Conservation (phyloP, 2,329 filamentous ascomycete species). For the Cadophora sp. region DNA sequence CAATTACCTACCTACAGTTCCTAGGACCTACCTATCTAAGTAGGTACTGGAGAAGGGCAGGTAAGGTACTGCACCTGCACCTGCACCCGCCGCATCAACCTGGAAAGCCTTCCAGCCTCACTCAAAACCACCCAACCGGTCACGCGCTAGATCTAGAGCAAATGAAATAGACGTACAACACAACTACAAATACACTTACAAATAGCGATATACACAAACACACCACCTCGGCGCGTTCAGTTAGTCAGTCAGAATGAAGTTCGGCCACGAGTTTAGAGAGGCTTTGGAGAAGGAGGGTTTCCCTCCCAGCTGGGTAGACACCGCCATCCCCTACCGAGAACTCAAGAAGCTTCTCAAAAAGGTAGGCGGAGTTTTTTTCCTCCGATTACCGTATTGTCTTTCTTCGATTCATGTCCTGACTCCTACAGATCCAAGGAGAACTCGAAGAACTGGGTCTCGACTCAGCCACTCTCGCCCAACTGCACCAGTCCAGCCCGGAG, state of each 20-base stretch:
- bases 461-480: constrained; percentile 69
- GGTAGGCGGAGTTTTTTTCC: constrained; percentile 50
- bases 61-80: too few species aligned
- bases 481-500: constrained; percentile 52
- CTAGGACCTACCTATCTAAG: too few species aligned
- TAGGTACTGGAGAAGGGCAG: too few species aligned
- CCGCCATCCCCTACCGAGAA: constrained; percentile 82
- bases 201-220: neutral
- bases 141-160: constrained; percentile 9
- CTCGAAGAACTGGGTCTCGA: constrained; percentile 75
- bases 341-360: constrained; percentile 90
- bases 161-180: neutral
- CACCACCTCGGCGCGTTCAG: neutral
- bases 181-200: neutral
- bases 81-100: too few species aligned
- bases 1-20: too few species aligned
- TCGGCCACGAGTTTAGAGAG: constrained; percentile 78
- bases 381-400: neutral
- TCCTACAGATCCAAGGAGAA: constrained; percentile 57
- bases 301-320: constrained; percentile 73
- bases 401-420: neutral
- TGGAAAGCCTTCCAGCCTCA: too few species aligned
- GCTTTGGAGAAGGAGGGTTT: constrained; percentile 75
- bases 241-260: constrained; percentile 80
- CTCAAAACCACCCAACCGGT: constrained; percentile 2